A percentile compares a stretch with the other conserved stretches of the same genome.
These are phyloP conservation scores for Cryomyces minteri DNA, from an alignment of 495 filamentous ascomycete genomes.

Conservation along the genomic window DNA sequence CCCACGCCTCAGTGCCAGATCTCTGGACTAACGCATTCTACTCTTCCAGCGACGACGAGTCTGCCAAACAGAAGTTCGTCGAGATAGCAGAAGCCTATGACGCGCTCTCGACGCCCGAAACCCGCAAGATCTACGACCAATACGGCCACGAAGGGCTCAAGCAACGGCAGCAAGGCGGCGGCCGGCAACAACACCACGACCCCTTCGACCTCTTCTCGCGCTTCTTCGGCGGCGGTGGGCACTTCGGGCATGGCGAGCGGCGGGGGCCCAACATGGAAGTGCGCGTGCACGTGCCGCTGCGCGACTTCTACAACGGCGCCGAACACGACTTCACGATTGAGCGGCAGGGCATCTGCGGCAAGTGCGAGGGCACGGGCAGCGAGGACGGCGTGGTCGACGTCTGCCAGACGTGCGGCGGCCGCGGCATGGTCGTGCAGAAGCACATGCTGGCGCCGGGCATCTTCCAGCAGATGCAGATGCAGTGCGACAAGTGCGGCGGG, in stretches of 20 bases:
- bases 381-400: slow-evolving; percentile 66
- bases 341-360: slow-evolving; percentile 87
- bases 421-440: slow-evolving; percentile 62
- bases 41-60: slow-evolving; percentile 42
- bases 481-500: slow-evolving; percentile 74
- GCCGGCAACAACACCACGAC: slow-evolving; percentile 47
- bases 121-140: slow-evolving; percentile 85
- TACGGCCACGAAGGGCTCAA: slow-evolving; percentile 83
- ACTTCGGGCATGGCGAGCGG: slow-evolving; percentile 61
- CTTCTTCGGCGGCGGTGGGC: slow-evolving; percentile 88
- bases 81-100: slow-evolving; percentile 94
- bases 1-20: neutral
- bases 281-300: slow-evolving; percentile 59
- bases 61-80: slow-evolving; percentile 83
- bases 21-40: neutral
- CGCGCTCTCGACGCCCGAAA: slow-evolving; percentile 62
- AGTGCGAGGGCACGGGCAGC: slow-evolving; percentile 74
- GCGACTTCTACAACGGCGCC: slow-evolving; percentile 84
- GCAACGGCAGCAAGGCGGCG: slow-evolving; percentile 59
- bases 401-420: slow-evolving; percentile 58
- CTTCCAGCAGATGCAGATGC: slow-evolving; percentile 88
- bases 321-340: slow-evolving; percentile 75
- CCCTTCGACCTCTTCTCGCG: slow-evolving; percentile 94
- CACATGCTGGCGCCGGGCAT: slow-evolving; percentile 90
- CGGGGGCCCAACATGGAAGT: slow-evolving; percentile 85